These are phyloP conservation scores for Didymella glomerata DNA, from an alignment of 2,329 filamentous ascomycete species.

Conservation along the genomic window DNA sequence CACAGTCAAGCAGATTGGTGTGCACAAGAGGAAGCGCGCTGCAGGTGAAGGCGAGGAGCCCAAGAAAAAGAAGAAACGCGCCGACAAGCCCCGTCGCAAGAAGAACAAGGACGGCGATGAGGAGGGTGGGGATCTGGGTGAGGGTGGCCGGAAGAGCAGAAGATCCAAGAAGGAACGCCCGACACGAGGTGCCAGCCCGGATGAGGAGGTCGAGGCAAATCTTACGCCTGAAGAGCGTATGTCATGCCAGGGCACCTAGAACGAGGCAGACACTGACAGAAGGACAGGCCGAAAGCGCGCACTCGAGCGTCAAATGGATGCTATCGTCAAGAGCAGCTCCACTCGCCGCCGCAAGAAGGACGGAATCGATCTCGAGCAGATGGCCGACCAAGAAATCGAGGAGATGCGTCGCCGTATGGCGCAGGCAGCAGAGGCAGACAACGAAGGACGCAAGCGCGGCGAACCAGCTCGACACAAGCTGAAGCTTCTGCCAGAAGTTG, in stretches of 20 bases:
- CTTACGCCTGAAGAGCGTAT: slow-evolving; percentile 83
- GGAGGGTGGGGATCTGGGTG: slow-evolving; percentile 58
- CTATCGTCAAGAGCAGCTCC: slow-evolving; percentile 84
- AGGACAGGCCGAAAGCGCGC: slow-evolving; percentile 73
- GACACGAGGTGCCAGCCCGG: slow-evolving; percentile 51
- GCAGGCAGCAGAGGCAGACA: slow-evolving; percentile 85
- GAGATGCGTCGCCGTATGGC: slow-evolving; percentile 91
- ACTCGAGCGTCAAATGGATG: slow-evolving; percentile 86
- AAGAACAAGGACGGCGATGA: slow-evolving; percentile 58
- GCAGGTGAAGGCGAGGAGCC: slow-evolving; percentile 67
- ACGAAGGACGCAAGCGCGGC: slow-evolving; percentile 78
- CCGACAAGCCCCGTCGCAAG: slow-evolving; percentile 63
- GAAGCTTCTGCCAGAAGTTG: slow-evolving; percentile 89
- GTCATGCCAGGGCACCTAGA: slow-evolving; percentile 40
- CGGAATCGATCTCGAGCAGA: slow-evolving; percentile 89
- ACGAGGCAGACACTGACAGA: slow-evolving; percentile 1
- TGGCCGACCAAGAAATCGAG: slow-evolving; percentile 89
- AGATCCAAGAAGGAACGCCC: slow-evolving; percentile 54
- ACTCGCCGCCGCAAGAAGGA: slow-evolving; percentile 78
- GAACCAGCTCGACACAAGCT: slow-evolving; percentile 91
- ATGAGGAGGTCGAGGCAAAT: slow-evolving; percentile 77
- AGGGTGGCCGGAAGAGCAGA: slow-evolving; percentile 64
- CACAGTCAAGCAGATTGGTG: slow-evolving; percentile 67
- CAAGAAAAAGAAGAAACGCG: slow-evolving; percentile 73
- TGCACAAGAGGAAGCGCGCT: slow-evolving; percentile 70